Percentiles rank a stretch among this genome's conserved stretches.
Conservation (phyloP, 176 grass and related monocot genomes). For the Olyra latifolia region DNA sequence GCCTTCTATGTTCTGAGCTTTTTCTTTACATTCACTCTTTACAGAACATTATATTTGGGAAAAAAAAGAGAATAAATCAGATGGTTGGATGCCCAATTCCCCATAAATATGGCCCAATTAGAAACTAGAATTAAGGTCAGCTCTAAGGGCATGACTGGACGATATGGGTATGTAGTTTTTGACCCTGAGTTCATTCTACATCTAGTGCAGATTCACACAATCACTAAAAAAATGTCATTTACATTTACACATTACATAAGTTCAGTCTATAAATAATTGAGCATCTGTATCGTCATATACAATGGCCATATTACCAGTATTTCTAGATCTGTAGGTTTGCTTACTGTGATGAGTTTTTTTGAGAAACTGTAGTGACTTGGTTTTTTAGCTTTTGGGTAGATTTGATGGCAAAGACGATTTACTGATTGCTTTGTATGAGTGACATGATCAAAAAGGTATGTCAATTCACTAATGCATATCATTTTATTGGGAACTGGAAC, state of each 20-base stretch:
- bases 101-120: not conserved
- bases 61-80: not conserved
- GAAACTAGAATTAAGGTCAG: not conserved
- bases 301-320: not conserved
- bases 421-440: not conserved
- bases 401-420: constrained; percentile 29
- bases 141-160: not conserved
- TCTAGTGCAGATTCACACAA: not conserved
- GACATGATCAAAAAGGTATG: not conserved
- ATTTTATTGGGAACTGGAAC: constrained; percentile 3
- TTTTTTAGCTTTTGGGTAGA: not conserved
- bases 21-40: not conserved
- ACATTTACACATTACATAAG: not conserved
- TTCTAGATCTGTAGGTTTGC: not conserved
- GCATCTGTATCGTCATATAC: not conserved
- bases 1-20: not conserved
- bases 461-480: not conserved
- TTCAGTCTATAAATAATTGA: not conserved
- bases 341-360: not conserved
- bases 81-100: not conserved
- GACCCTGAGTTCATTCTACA: not conserved
- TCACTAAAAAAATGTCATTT: not conserved
- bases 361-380: not conserved
- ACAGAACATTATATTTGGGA: not conserved
- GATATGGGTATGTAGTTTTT: not conserved